Percentiles rank a stretch among this genome's conserved stretches.
These are phyloP conservation scores for Gossypium anomalum DNA, from an alignment of 345 rosid species.

Conservation along the genomic window DNA sequence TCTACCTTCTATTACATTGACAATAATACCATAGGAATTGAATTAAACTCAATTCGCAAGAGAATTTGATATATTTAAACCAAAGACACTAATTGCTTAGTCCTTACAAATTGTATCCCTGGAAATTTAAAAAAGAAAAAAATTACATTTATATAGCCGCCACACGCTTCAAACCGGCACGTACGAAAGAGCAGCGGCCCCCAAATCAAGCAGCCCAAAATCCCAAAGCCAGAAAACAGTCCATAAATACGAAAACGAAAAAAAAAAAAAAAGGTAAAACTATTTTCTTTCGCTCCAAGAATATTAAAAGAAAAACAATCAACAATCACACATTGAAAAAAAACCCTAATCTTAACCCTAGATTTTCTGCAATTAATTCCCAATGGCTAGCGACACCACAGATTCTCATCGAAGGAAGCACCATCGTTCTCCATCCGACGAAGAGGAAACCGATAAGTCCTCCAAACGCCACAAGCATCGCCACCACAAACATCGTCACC, in stretches of 20 bases:
- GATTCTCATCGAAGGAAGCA: slow-evolving; percentile 72
- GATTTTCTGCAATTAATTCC: slow-evolving; percentile 20
- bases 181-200: neutral
- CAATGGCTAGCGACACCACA: slow-evolving; percentile 46
- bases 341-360: slow-evolving; percentile 40
- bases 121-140: neutral
- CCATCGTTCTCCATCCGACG: slow-evolving; percentile 50
- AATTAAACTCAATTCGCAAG: no score
- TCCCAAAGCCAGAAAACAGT: neutral
- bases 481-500: slow-evolving; percentile 53
- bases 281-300: neutral
- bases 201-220: neutral
- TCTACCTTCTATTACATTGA: no score
- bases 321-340: neutral
- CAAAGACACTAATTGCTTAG: no score
- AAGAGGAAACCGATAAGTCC: slow-evolving; percentile 54
- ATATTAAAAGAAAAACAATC: neutral
- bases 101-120: no score
- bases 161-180: neutral
- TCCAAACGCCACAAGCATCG: slow-evolving; percentile 80
- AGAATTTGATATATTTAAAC: no score
- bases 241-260: neutral
- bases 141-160: neutral
- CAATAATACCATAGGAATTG: no score
- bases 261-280: neutral